Evolutionary conservation across 2,329 filamentous ascomycete genomes (phyloP).

Genomic region (Didymosphaeria variabile): DNA sequence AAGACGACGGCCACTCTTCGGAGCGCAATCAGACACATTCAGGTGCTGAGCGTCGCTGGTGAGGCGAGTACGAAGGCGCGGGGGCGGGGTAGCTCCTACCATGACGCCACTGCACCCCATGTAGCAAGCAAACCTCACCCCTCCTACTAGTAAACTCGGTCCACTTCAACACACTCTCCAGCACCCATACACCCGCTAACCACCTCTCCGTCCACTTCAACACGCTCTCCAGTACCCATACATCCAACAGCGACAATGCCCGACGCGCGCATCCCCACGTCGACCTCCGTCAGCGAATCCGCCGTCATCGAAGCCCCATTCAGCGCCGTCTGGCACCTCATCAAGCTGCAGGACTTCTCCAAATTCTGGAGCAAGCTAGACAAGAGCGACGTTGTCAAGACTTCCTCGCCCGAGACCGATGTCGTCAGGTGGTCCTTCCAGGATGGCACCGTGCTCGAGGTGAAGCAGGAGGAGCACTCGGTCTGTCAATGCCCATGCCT

Average conservation of each 20-base stretch:
- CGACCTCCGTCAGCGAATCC: constrained; percentile 71
- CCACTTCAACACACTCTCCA: neutral
- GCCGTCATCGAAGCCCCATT: constrained; percentile 74
- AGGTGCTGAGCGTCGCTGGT: neutral
- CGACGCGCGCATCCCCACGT: constrained; percentile 66
- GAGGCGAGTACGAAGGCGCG: constrained; percentile 24
- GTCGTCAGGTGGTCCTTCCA: constrained; percentile 76
- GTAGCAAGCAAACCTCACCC: constrained; percentile 5
- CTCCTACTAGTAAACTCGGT: neutral
- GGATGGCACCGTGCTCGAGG: constrained; percentile 72
- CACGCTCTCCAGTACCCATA: neutral
- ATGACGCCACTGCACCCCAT: constrained; percentile 14
- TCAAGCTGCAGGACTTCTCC: constrained; percentile 76
- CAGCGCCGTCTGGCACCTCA: constrained; percentile 74
- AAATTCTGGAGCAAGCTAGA: constrained; percentile 72
- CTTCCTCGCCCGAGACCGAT: constrained; percentile 69
- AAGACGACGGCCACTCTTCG: too few relatives aligned
- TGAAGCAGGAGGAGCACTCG: constrained; percentile 80
- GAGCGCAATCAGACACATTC: too few relatives aligned
- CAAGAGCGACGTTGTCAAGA: constrained; percentile 71
- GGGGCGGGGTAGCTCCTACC: constrained; percentile 31
- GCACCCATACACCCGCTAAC: neutral
- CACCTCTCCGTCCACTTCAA: neutral
- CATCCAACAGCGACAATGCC: constrained; percentile 30
- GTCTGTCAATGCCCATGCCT: constrained; percentile 55